Conservation (phyloP, 805 yeast genomes). For the Metschnikowia sp. region DNA sequence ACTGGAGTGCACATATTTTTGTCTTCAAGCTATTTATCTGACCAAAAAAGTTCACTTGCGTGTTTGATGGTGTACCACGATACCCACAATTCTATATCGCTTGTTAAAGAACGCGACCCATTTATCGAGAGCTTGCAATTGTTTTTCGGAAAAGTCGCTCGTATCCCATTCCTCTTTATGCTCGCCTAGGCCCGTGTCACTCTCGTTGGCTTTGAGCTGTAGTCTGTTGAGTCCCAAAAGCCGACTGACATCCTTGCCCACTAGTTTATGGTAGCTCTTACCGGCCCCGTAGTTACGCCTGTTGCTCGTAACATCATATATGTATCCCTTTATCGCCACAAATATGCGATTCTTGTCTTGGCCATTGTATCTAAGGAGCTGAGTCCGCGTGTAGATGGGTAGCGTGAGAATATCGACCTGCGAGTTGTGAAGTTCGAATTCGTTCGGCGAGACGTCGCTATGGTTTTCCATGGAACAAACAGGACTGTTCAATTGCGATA, state of each 20-base stretch:
- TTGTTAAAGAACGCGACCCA: conserved; percentile 67
- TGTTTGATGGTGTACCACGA: conserved; percentile 29
- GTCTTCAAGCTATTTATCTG: not conserved
- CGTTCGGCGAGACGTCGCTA: conserved; percentile 12
- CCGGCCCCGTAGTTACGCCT: conserved; percentile 72
- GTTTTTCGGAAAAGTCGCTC: conserved; percentile 54
- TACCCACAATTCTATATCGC: conserved; percentile 37
- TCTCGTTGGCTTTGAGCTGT: conserved; percentile 18
- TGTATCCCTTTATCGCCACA: conserved; percentile 71
- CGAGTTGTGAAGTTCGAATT: conserved; percentile 29
- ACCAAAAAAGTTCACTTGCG: conserved; percentile 1
- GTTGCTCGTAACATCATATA: conserved; percentile 75
- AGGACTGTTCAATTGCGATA: too few species aligned
- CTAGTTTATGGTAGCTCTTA: conserved; percentile 64
- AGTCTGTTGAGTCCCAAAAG: conserved; percentile 65
- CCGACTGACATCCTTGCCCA: conserved; percentile 75
- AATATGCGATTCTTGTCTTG: conserved; percentile 42
- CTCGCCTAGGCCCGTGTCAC: conserved; percentile 26
- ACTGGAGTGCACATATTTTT: not conserved
- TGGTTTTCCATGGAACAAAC: conserved; percentile 1
- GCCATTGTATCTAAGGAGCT: conserved; percentile 35
- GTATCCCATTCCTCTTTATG: conserved; percentile 41
- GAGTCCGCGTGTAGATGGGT: conserved; percentile 32
- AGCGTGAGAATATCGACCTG: conserved; percentile 27
- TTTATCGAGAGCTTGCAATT: conserved; percentile 60